These are phyloP conservation scores for Penicillium capsulatum DNA, from an alignment of 2,329 filamentous ascomycete species.

Conservation along the genomic window DNA sequence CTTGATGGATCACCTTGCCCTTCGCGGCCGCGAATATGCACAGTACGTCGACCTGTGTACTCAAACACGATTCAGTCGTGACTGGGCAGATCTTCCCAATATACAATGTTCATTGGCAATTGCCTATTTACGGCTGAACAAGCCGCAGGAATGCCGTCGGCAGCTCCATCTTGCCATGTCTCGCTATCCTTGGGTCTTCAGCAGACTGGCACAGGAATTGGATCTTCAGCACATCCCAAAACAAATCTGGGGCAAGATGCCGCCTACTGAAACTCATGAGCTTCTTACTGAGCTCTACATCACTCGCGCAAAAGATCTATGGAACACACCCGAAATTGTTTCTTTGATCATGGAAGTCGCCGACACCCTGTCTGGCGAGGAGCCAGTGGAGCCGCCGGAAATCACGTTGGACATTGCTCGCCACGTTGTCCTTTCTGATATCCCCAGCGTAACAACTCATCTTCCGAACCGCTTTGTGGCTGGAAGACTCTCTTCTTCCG, in stretches of 20 bases:
- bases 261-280: constrained; percentile 60
- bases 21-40: constrained; percentile 72
- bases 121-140: constrained; percentile 67
- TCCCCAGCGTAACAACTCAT: constrained; percentile 64
- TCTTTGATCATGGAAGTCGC: constrained; percentile 66
- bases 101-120: constrained; percentile 72
- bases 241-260: constrained; percentile 74
- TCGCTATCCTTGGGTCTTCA: constrained; percentile 78
- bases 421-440: constrained; percentile 74
- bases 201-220: constrained; percentile 72
- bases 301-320: constrained; percentile 71
- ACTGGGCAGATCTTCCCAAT: constrained; percentile 60
- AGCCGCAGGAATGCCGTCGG: constrained; percentile 61
- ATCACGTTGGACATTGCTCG: constrained; percentile 61
- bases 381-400: constrained; percentile 43
- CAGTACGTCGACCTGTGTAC: constrained; percentile 69
- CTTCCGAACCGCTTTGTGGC: constrained; percentile 64
- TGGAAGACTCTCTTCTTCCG: constrained; percentile 67
- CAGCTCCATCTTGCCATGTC: constrained; percentile 65
- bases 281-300: constrained; percentile 74
- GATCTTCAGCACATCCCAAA: constrained; percentile 71
- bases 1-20: constrained; percentile 75
- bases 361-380: constrained; percentile 47
- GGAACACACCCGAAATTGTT: constrained; percentile 72
- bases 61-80: constrained; percentile 47